Evolutionary conservation across 495 filamentous ascomycete species (phyloP), one percentile per base, ranked within the genome.

Genomic region (Lasiosphaeria ovina): DNA sequence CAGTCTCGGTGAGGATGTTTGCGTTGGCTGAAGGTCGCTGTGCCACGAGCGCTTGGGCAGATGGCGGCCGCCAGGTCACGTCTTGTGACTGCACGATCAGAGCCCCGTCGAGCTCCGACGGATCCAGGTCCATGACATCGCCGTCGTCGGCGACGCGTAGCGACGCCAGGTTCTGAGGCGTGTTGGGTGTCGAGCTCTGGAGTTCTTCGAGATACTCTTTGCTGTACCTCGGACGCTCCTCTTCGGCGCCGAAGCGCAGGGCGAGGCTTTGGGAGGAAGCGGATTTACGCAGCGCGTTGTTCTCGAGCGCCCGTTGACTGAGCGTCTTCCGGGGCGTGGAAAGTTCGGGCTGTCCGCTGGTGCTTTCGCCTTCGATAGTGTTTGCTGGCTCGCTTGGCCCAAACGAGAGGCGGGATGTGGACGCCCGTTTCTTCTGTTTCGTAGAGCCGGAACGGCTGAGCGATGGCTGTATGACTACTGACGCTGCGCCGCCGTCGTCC

Each of bases 201-300:
- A 98, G 81, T 71, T 96, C 90, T 52, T 89, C 87, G 50, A 98
- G 78, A 63, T 93, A 89, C 60, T 94, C 92, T 60, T 88, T 87
- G 72, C 82, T 94, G 74, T 98, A 98, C 59, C 80, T 89, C 3
- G 92, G 93, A 50, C 87, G 78, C 49, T 77, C 73, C 49, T 93
- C 89, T 40, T 89, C 85, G 42, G 85, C 83, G 44, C 62, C 77
- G 5, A 84, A 79, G 31, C 87, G 81, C 54, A 77, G 6, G 69
- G 69, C 53, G 74, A 71, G 54, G 72, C 72, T 68, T 17, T 65
- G 64, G 16, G 63, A 52, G 32, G 66, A 66, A 3, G 65, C 60
- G 11, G 72, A 71, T 61, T 67, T 71, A 58, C 83, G 85, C 6
- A 83, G 69, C 2, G 89, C 83, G 73, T 85, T 93, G 57, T 85